phyloP scores from a whole-genome alignment of 2,329 filamentous ascomycete species.

The Monosporascus sp. region DNA sequence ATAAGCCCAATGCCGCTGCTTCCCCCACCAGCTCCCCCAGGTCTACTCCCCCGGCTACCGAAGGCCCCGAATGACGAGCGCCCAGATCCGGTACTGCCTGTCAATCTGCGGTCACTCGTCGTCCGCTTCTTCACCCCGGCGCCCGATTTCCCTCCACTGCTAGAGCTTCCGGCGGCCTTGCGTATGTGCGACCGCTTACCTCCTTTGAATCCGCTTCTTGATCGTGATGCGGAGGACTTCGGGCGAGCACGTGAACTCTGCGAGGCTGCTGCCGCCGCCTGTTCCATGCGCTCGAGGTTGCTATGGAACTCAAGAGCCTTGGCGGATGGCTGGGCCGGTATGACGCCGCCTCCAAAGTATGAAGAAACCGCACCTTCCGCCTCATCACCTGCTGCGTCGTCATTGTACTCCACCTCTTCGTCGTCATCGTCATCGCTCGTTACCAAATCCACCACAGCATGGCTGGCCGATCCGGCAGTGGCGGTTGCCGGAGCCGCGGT shows the following conservation, averaged over 20 bases:
- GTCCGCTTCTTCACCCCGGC: constrained; percentile 18
- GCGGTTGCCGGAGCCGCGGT: constrained; percentile 6
- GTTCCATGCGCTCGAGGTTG: constrained; percentile 21
- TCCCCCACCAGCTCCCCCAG: constrained; percentile 14
- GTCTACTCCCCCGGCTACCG: constrained; percentile 5
- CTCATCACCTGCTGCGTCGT: constrained; percentile 17
- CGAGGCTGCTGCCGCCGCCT: constrained; percentile 10
- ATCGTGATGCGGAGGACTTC: constrained; percentile 14
- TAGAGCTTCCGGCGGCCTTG: constrained; percentile 11
- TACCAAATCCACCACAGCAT: constrained; percentile 51
- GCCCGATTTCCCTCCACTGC: constrained; percentile 7
- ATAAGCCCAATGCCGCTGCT: constrained; percentile 24
- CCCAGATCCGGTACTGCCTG: constrained; percentile 6
- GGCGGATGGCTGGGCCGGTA: constrained; percentile 4
- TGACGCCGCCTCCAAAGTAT: constrained; percentile 35
- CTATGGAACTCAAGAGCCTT: constrained; percentile 25
- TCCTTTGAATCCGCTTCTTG: constrained; percentile 15
- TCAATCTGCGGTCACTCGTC: constrained; percentile 3
- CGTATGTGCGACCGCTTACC: constrained; percentile 14
- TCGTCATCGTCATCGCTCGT: constrained; percentile 29
- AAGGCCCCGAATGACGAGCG: constrained; percentile 3
- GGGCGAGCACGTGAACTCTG: constrained; percentile 16
- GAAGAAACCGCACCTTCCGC: constrained; percentile 36
- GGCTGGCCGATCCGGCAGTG: constrained; percentile 15
- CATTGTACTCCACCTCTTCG: constrained; percentile 11